These are phyloP conservation scores for Tanozyma kutaoensis DNA, from an alignment of 805 yeast species.

Conservation along the genomic window DNA sequence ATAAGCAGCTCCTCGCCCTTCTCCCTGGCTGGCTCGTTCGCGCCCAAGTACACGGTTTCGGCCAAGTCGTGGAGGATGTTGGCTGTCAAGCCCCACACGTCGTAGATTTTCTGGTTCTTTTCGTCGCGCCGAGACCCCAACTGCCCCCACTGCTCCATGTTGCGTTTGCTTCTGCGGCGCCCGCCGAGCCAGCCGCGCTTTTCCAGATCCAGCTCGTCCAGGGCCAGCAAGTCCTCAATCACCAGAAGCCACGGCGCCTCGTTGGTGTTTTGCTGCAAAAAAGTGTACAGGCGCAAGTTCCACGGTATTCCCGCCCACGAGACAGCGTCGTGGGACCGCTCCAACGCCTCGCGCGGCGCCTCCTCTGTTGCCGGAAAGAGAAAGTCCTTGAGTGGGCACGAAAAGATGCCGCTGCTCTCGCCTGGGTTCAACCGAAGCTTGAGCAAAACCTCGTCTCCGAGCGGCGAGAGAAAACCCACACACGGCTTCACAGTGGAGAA, in stretches of 20 bases:
- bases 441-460: slow-evolving; percentile 13
- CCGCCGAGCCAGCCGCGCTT: no score
- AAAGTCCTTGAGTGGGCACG: slow-evolving; percentile 57
- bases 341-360: slow-evolving; percentile 15
- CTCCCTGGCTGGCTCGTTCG: not conserved
- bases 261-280: slow-evolving; percentile 36
- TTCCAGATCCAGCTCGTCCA: no score
- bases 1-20: no score
- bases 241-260: slow-evolving; percentile 56
- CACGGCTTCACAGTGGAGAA: slow-evolving; percentile 77
- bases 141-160: slow-evolving; percentile 21
- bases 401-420: slow-evolving; percentile 58
- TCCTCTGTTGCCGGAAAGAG: slow-evolving; percentile 19
- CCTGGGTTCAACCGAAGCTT: slow-evolving; percentile 55
- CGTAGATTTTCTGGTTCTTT: slow-evolving; percentile 38
- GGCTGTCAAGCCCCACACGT: slow-evolving; percentile 78
- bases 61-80: slow-evolving; percentile 66
- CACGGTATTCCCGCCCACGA: slow-evolving; percentile 68
- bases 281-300: slow-evolving; percentile 49
- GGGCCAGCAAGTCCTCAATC: slow-evolving; percentile 40
- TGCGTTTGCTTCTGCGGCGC: slow-evolving; percentile 19
- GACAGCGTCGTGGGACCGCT: slow-evolving; percentile 19
- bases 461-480: slow-evolving; percentile 31
- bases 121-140: slow-evolving; percentile 23
- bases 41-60: slow-evolving; percentile 26